Evolutionary conservation across 345 rosid genomes (phyloP), one percentile per base, ranked within the genome.

Genomic region (Bruguiera sexangula): DNA sequence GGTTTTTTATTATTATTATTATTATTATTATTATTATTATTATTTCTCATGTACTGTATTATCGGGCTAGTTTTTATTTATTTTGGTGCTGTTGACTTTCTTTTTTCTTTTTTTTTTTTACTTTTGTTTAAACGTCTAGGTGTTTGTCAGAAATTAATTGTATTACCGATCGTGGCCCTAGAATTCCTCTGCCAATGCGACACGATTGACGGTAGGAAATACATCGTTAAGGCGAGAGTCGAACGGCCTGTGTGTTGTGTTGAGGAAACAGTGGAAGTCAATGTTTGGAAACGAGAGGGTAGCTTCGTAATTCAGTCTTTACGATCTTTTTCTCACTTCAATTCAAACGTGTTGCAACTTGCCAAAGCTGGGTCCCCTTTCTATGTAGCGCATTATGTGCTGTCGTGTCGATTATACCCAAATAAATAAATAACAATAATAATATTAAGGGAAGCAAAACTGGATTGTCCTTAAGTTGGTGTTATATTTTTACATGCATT

Each of bases 181-280:
- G 73, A 19, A 31, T 75, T 60, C 15, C 66, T 62, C 68, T 59
- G 59, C 60, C 75, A 78, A 29, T 74, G 58, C 61, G 81, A 27
- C 57, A 70, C 5, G 72, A 34, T 27, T 27, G 29, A 27, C 29
- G 29, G 29, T 27, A 27, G 29, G 29, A 27, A 27, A 27, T 27
- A 27, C 29, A 27, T 27, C 29, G 29, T 27, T 2, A 1, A 27
- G 29, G 29, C 29, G 29, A 1, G 29, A 27, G 29, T 27, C 29
- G 29, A 74, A 62, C 62, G 69, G 79, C 67, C 85, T 27, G 29
- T 67, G 63, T 24, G 18, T 43, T 54, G 26, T 24, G 70, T 11
- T 53, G 57, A 6, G 27, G 11, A 21, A 22, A n/a, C 7, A 50
- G 51, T 21, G 76, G 73, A 37, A 60, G 78, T 75, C 76, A 73